A percentile compares a stretch with the other conserved stretches of the same genome.
These are phyloP conservation scores for Marasmius sp. DNA, from an alignment of 1,284 basidiomycete species.

Conservation along the genomic window DNA sequence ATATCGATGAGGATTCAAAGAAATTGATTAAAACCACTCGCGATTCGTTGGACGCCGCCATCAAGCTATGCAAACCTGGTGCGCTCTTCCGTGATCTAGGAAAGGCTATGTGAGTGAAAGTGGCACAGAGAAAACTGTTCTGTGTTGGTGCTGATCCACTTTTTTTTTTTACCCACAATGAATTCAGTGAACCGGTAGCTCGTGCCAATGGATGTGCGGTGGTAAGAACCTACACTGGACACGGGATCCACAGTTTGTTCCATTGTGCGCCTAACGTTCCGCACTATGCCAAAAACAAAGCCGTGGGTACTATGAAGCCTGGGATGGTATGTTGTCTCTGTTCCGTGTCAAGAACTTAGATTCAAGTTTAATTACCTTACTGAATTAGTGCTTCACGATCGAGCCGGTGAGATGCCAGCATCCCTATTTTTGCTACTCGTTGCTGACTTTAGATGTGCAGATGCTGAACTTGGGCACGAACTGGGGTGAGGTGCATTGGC, in stretches of 20 bases:
- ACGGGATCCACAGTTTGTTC: conserved; percentile 88
- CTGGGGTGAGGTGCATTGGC: conserved; percentile 79
- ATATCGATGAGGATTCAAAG: conserved; percentile 79
- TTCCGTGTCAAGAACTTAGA: background rate
- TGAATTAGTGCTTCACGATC: conserved; percentile 53
- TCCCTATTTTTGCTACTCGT: conserved; percentile 10
- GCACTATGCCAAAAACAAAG: conserved; percentile 88
- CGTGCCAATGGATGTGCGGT: conserved; percentile 79
- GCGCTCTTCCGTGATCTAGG: conserved; percentile 83
- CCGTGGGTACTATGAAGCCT: conserved; percentile 79
- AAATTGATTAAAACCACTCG: conserved; percentile 83
- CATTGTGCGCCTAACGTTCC: conserved; percentile 74
- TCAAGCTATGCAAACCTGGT: conserved; percentile 88
- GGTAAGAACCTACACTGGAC: conserved; percentile 88
- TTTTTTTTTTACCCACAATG: conserved; percentile 13
- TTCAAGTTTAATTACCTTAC: conserved; percentile 9
- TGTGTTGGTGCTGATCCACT: background rate
- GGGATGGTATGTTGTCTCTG: conserved; percentile 62
- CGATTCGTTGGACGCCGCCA: conserved; percentile 82
- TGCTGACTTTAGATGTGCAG: conserved; percentile 34
- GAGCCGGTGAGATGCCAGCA: conserved; percentile 60
- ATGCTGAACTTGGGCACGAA: conserved; percentile 90
- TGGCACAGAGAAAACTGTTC: background rate
- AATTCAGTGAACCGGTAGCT: conserved; percentile 75
- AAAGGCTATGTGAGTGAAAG: conserved; percentile 67